phyloP scores from a whole-genome alignment of 225 moss, liverwort and hornwort genomes.

The Thuidium tamariscinum region DNA sequence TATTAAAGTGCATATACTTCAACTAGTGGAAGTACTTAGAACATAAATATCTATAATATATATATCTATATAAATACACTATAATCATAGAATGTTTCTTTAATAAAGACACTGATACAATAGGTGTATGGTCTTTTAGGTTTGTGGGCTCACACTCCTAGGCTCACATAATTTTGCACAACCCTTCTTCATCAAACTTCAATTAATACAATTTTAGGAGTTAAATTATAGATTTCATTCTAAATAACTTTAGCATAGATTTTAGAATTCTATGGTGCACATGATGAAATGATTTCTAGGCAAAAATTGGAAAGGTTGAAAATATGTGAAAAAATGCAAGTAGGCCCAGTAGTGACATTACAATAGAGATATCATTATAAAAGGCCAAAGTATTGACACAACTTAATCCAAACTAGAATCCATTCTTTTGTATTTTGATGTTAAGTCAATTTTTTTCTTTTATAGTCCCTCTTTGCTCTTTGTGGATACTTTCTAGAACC shows the following conservation, averaged over 20 bases:
- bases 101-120: too few species aligned
- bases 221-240: background rate
- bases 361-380: fast-evolving
- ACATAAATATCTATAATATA: too few species aligned
- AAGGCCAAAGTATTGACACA: fast-evolving
- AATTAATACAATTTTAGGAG: background rate
- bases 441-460: background rate
- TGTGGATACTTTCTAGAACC: background rate
- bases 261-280: background rate
- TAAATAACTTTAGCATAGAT: background rate
- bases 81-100: too few species aligned
- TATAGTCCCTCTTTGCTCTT: background rate
- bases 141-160: too few species aligned
- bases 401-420: too few species aligned
- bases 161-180: too few species aligned
- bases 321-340: background rate
- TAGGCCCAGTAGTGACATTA: fast-evolving
- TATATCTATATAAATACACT: too few species aligned
- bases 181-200: too few species aligned
- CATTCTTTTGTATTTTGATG: background rate
- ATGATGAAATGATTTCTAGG: background rate
- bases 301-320: fast-evolving
- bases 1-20: too few species aligned
- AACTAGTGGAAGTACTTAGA: too few species aligned
- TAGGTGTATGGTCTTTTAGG: too few species aligned